Percentiles rank a stretch among this genome's conserved stretches.
These are phyloP conservation scores for Diaporthe citriasiana DNA, from an alignment of 2,329 filamentous ascomycete genomes.

Conservation along the genomic window DNA sequence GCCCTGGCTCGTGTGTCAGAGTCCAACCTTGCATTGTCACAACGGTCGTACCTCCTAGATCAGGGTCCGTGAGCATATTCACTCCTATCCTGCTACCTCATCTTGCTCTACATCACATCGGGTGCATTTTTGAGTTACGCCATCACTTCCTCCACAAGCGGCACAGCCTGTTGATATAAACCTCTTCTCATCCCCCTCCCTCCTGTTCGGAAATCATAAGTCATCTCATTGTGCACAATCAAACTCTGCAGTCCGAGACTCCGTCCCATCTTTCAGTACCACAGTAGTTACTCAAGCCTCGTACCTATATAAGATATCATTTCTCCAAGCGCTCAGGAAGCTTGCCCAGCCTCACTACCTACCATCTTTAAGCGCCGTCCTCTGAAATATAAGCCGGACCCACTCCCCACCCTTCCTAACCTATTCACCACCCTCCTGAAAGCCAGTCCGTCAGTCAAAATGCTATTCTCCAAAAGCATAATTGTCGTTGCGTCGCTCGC, in stretches of 20 bases:
- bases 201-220: neutral
- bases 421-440: neutral
- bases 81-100: conserved; percentile 25
- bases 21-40: conserved; percentile 31
- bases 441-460: conserved; percentile 10
- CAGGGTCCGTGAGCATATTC: conserved; percentile 29
- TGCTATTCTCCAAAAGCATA: conserved; percentile 32
- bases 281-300: neutral
- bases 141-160: conserved; percentile 9
- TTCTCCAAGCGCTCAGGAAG: conserved; percentile 33
- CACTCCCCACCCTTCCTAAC: neutral
- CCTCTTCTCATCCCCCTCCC: neutral
- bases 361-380: conserved; percentile 20
- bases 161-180: conserved; percentile 32
- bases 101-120: conserved; percentile 17
- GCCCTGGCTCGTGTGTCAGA: conserved; percentile 35
- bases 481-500: conserved; percentile 30
- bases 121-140: conserved; percentile 7
- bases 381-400: conserved; percentile 27
- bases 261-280: conserved; percentile 3
- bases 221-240: neutral
- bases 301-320: neutral
- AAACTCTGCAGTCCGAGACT: conserved; percentile 17
- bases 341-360: conserved; percentile 15
- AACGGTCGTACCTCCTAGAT: conserved; percentile 22